Evolutionary conservation across 73 alveolate species (phyloP), one percentile per base, ranked within the genome.

Genomic region (Paramecium biaurelia): DNA sequence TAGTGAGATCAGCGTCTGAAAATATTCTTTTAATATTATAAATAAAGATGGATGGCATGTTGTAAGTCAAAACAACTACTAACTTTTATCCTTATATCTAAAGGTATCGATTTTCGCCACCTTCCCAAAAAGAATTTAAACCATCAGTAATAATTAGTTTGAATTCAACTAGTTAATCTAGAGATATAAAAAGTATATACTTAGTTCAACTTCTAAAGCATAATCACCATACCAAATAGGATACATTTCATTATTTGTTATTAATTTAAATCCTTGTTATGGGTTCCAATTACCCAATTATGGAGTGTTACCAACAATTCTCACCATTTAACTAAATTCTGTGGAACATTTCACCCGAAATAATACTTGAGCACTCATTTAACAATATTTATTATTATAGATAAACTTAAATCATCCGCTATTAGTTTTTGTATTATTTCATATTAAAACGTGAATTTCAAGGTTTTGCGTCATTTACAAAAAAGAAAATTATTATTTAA

Each of bases 271-370:
- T 32, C 93, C 93, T 86, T 86, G 9, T 24, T 59, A 59, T n/a
- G 93, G 93, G 38, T 86, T 47, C 93, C 93, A 86, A 86, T 67
- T 59, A n/a, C 93, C 93, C 67, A 86, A 86, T 76, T 86, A 2
- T 7, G 79, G 93, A 23, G 76, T 58, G 70, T 86, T 86, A 21
- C 93, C 93, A 38, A 86, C 93, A 3, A 86, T 86, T 15, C 63
- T 86, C 18, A 86, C 53, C 45, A 42, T 47, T 67, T 86, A 57
- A 32, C 88, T 76, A 38, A 86, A 86, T 56, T 59, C 70, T 23
- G 93, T 86, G 4, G 63, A 42, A 57, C 93, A 86, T 58, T 63
- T 86, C 41, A 86, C 85, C 32, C 85, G 37, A 67, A 86, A 86
- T 34, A 72, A 38, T 23, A 72, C 59, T 28, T 20, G 18, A 34